A percentile compares a stretch with the other conserved stretches of the same genome.
These are phyloP conservation scores for Ceratocystis lukuohia DNA, from an alignment of 2,329 filamentous ascomycete genomes.

Conservation along the genomic window DNA sequence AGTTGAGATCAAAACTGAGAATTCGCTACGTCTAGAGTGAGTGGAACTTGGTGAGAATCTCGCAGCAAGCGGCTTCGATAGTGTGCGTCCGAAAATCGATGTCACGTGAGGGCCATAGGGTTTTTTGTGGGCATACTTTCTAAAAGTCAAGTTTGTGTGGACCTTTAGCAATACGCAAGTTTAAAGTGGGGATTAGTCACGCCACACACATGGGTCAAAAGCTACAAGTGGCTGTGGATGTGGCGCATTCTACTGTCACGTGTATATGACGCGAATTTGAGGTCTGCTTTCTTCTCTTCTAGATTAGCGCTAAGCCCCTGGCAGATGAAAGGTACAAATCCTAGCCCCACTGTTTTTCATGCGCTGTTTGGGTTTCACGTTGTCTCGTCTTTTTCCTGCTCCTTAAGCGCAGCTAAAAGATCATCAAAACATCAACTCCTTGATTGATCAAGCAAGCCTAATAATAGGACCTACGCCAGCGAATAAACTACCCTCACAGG, in stretches of 20 bases:
- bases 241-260: conserved; percentile 10
- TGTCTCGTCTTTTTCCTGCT: background rate
- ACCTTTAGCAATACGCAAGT: background rate
- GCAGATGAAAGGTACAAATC: conserved; percentile 16
- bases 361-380: conserved; percentile 10
- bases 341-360: conserved; percentile 15
- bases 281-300: conserved; percentile 8
- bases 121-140: conserved; percentile 19
- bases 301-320: conserved; percentile 13
- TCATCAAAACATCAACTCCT: conserved; percentile 10
- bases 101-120: conserved; percentile 19
- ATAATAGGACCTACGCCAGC: conserved; percentile 2
- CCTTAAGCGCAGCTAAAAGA: background rate
- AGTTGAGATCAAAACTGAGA: conserved; percentile 20
- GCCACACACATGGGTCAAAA: background rate
- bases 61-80: conserved; percentile 14
- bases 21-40: conserved; percentile 19
- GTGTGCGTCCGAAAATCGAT: conserved; percentile 17
- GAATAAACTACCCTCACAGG: background rate
- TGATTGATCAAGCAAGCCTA: conserved; percentile 3
- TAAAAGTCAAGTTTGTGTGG: conserved; percentile 18
- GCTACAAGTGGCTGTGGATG: background rate
- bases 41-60: conserved; percentile 20
- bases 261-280: conserved; percentile 10
- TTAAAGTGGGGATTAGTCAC: conserved; percentile 1